Base-by-base conservation (phyloP, 1,284 basidiomycete species). In the Heliocybe sulcata region DNA sequence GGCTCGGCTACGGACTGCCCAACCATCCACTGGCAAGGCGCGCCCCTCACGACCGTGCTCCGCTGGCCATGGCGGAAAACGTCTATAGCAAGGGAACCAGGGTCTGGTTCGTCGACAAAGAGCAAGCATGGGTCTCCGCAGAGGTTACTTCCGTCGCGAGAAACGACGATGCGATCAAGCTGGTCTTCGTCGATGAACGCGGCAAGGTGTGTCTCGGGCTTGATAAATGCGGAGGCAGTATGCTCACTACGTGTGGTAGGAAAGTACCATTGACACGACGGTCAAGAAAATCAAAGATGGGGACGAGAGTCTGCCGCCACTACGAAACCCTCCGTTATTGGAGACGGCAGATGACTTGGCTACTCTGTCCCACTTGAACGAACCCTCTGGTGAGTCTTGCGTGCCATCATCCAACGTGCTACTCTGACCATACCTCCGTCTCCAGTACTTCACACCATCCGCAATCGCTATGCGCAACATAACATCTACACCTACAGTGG, bases 401-500 rank as follows among this genome's bases (percentile, higher is more conserved):
- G 38, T 45, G 42, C 45, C 59, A 22, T 27, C 23, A 42, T 42
- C n/a, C 8, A 6, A 31, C 19, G 8, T 22, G 9, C 22, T 27
- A 35, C 54, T 53, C 22, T 22, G 29, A 16, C 54, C 53, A n/a
- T n/a, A n/a, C n/a, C n/a, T n/a, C 31, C 16, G 51, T 50, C 55
- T 55, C 35, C 64, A 94, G 96, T 99, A 42, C 79, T 99, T 49
- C 94, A 99, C 68, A 97, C 96, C 47, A 98, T 99, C 64, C 85
- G 92, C 42, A 97, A 96, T 69, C 87, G 97, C 64, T 99, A 99
- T 76, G 92, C 90, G 20, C 92, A 96, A 64, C 94, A 97, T 68
- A 92, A 92, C 69, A 98, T 98, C 64, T 99, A 99, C 70, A 99
- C 97, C 38, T 99, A 99, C 74, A 96, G 93, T 59, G 97, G 97